A percentile compares a stretch with the other conserved stretches of the same genome.
phyloP scores from a whole-genome alignment of 2,329 filamentous ascomycete genomes.

The Colletotrichum sp. region DNA sequence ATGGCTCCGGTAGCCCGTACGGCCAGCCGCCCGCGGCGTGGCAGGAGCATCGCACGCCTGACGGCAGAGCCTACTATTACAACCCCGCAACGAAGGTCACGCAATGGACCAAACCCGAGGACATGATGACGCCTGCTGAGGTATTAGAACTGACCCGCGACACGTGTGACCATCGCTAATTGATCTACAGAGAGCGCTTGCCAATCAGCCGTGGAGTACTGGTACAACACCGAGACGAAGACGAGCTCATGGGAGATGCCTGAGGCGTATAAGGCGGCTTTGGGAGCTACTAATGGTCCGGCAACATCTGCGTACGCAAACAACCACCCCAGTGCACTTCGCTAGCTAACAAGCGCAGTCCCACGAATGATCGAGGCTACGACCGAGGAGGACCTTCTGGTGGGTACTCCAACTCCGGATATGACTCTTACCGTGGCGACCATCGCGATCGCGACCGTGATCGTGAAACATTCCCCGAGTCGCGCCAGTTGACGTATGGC shows the following conservation, averaged over 20 bases:
- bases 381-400: constrained; percentile 37
- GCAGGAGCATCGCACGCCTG: constrained; percentile 81
- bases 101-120: constrained; percentile 93
- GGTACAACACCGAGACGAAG: constrained; percentile 91
- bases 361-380: constrained; percentile 43
- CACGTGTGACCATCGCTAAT: constrained; percentile 23
- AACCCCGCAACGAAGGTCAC: constrained; percentile 86
- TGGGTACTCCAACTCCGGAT: constrained; percentile 37
- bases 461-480: constrained; percentile 53
- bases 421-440: constrained; percentile 44
- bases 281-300: constrained; percentile 61
- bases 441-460: constrained; percentile 31
- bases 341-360: constrained; percentile 27
- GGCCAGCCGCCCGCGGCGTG: constrained; percentile 63
- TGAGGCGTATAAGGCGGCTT: constrained; percentile 76
- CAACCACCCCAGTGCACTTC: background rate
- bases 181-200: constrained; percentile 70
- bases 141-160: constrained; percentile 50
- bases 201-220: constrained; percentile 93
- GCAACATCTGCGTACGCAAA: constrained; percentile 47
- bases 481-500: constrained; percentile 62
- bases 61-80: constrained; percentile 91
- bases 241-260: constrained; percentile 96
- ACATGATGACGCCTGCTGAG: constrained; percentile 84
- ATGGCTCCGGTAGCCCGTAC: constrained; percentile 55